phyloP scores from a whole-genome alignment of 208 protist genomes.

The Trypanosoma theileri region DNA sequence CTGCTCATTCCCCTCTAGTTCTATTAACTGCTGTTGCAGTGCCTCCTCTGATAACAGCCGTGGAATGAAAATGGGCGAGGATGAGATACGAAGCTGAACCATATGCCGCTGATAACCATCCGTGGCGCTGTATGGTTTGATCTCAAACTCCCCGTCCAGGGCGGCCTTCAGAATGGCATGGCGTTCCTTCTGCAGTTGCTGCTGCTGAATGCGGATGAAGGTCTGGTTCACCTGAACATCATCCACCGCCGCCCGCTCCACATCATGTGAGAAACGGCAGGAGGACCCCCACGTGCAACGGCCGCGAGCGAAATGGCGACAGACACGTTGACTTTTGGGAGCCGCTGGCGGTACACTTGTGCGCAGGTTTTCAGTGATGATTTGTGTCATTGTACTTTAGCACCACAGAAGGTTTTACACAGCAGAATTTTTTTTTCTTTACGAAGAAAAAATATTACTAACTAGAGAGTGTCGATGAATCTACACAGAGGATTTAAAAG shows the following conservation, averaged over 20 bases:
- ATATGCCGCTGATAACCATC: conserved; percentile 22
- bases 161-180: conserved; percentile 34
- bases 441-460: neutral
- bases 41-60: conserved; percentile 23
- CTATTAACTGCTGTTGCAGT: conserved; percentile 27
- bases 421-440: conserved; percentile 13
- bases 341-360: conserved; percentile 22
- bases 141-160: conserved; percentile 35
- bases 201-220: conserved; percentile 31
- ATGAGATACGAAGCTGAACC: conserved; percentile 26
- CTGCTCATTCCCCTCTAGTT: conserved; percentile 34
- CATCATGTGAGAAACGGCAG: conserved; percentile 45
- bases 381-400: conserved; percentile 30
- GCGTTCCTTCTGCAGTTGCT: conserved; percentile 34
- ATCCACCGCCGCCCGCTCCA: conserved; percentile 18
- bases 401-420: conserved; percentile 8
- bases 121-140: conserved; percentile 22
- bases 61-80: conserved; percentile 23
- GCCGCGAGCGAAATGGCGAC: conserved; percentile 43
- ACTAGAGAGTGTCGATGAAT: conserved; percentile 17
- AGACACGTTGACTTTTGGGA: conserved; percentile 36
- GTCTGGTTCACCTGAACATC: conserved; percentile 15
- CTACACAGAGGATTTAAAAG: conserved; percentile 14
- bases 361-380: conserved; percentile 32
- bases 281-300: conserved; percentile 47